phyloP scores from a whole-genome alignment of 2,329 filamentous ascomycete species.

The Colletotrichum navitas region DNA sequence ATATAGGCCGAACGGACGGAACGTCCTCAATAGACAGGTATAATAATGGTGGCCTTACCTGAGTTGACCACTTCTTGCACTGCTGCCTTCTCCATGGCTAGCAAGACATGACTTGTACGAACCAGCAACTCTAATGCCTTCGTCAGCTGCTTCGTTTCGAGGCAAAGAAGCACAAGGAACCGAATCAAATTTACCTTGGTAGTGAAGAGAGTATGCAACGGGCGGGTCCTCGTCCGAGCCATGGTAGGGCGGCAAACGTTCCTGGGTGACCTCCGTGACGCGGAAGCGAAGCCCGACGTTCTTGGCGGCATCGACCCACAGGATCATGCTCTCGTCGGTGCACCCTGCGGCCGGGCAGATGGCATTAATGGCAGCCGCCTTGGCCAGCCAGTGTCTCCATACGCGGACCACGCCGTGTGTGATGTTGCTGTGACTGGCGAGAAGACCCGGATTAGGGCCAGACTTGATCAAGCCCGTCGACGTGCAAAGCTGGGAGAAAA shows the following conservation, averaged over 20 bases:
- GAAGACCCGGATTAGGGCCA: slow-evolving; percentile 70
- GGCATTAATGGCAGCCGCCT: slow-evolving; percentile 61
- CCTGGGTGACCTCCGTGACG: slow-evolving; percentile 57
- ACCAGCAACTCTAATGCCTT: slow-evolving; percentile 73
- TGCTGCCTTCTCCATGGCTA: slow-evolving; percentile 74
- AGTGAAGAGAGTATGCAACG: slow-evolving; percentile 77
- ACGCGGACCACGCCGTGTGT: slow-evolving; percentile 77
- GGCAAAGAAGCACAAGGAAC: neutral
- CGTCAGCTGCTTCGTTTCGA: slow-evolving; percentile 35
- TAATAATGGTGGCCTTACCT: slow-evolving; percentile 77
- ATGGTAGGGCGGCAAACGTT: slow-evolving; percentile 66
- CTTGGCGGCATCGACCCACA: slow-evolving; percentile 76
- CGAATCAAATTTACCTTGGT: slow-evolving; percentile 69
- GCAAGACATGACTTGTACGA: slow-evolving; percentile 71
- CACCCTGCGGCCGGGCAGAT: slow-evolving; percentile 42
- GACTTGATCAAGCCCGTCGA: slow-evolving; percentile 77
- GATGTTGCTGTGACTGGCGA: slow-evolving; percentile 74
- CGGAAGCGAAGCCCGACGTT: slow-evolving; percentile 78
- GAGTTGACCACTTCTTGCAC: slow-evolving; percentile 69
- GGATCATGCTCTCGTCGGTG: slow-evolving; percentile 53
- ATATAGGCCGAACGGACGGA: slow-evolving; percentile 41
- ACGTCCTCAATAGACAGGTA: slow-evolving; percentile 60
- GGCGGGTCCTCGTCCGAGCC: slow-evolving; percentile 72
- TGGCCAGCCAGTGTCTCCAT: slow-evolving; percentile 78
- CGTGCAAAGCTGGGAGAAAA: slow-evolving; percentile 81